Base-by-base conservation (phyloP, 78 protist genomes). In the Bigelowiella natans region DNA sequence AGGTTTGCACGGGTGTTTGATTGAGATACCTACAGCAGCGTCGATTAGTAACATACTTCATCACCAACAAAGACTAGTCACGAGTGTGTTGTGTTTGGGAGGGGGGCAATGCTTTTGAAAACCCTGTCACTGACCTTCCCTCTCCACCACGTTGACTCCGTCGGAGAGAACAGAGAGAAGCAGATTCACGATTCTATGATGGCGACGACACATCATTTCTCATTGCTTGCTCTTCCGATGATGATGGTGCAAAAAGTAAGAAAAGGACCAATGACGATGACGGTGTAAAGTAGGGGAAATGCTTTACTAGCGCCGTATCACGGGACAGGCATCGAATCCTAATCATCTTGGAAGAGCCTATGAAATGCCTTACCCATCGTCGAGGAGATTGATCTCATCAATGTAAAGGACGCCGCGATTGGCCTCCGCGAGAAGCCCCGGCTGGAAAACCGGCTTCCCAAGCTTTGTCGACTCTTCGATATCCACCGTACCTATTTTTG, bases 351-450 rank as follows among this genome's bases (percentile, higher is more conserved):
- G n/a, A n/a, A n/a, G n/a, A n/a, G n/a, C n/a, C n/a, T n/a, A n/a
- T n/a, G n/a, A n/a, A n/a, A n/a, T n/a, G n/a, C 34, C 18, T 51
- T 51, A 51, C 73, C 73, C 73, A 18, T 40, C 88, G 90, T 91
- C 93, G 39, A 91, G 93, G 31, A 91, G 73, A 51, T 91, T 91
- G 85, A 91, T 86, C 90, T 91, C 93, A 85, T 91, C 93, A 30
- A 91, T 85, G 89, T 91, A 91, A 38, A 91, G 86, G 82, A 91
- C 93, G 2, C 86, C 63, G 26, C 18, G 89, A 1, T 2, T 86
- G 11, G 51, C 39, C 1, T n/a, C 31, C 3, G 85, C 85, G 85
- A 40, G 90, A 11, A 82, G 88, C 1, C 92, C 92, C 2, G 93
- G 93, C 82, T 87, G 88, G 90, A 91, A 91, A 36, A 91, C 90